Conservation (phyloP, 352 stramenopile genomes). For the Phytophthora pini region DNA sequence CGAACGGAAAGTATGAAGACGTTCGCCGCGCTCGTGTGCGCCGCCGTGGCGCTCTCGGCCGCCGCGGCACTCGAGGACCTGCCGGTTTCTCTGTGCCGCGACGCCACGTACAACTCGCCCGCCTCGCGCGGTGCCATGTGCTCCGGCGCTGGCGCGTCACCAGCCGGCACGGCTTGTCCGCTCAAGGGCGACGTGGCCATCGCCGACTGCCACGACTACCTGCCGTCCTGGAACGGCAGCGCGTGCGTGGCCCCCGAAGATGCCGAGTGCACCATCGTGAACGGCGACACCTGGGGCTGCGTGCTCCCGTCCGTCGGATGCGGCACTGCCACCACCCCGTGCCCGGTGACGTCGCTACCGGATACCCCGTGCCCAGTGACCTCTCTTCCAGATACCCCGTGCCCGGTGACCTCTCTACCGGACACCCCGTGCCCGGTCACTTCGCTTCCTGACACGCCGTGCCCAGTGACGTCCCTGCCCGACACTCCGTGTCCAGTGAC, state of each 20-base stretch:
- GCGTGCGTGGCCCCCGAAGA: conserved; percentile 45
- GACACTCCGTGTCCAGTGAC: conserved; percentile 16
- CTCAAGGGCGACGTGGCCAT: conserved; percentile 43
- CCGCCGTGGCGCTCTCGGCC: conserved; percentile 35
- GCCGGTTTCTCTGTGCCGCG: conserved; percentile 47
- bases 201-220: conserved; percentile 40
- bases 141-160: conserved; percentile 27
- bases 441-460: conserved; percentile 14
- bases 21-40: conserved; percentile 40
- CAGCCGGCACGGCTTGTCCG: conserved; percentile 37
- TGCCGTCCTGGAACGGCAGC: conserved; percentile 53
- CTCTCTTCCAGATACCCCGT: conserved; percentile 13
- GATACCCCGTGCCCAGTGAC: conserved; percentile 26
- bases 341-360: conserved; percentile 15
- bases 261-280: conserved; percentile 51
- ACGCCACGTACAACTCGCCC: conserved; percentile 49
- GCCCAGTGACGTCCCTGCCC: conserved; percentile 25
- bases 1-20: conserved; percentile 45
- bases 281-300: conserved; percentile 43
- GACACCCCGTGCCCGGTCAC: conserved; percentile 24
- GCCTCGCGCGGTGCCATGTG: conserved; percentile 40
- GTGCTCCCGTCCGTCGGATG: conserved; percentile 35
- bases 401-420: conserved; percentile 18
- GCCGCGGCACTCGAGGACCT: conserved; percentile 36
- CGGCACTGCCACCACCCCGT: conserved; percentile 25